Base-by-base conservation (phyloP, 1,284 basidiomycete genomes). In the Abortiporus biennis region DNA sequence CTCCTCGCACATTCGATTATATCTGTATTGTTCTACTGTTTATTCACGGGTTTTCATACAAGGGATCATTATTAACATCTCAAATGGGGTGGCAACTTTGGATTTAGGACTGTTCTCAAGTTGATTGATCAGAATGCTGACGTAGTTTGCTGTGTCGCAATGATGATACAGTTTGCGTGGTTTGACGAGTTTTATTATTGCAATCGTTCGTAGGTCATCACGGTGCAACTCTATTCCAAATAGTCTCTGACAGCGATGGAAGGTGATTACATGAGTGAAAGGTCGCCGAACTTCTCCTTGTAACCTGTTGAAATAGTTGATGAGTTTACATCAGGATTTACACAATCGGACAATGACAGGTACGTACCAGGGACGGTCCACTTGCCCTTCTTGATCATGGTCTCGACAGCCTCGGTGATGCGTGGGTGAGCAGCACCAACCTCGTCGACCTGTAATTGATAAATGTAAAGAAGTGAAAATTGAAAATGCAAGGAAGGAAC, bases 351-450 rank as follows among this genome's bases (percentile, higher is more conserved):
- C 11, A 37, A 9, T 19, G 38, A 16, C 9, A 13, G 21, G 46
- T 1, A 8, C 77, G 54, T 63, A 78, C 91, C 91, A 57, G 93
- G 92, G 45, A 96, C 92, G 61, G 86, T 89, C 88, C 92, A 99
- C 74, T 98, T 98, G 68, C 96, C 96, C 76, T 99, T 96, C 80
- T 90, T 86, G 58, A 98, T 67, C 93, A 98, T 98, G 57, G 82
- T 93, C 73, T 98, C 92, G 54, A 97, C 91, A 37, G 91, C 83
- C 68, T 96, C 83, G 40, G 76, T 70, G 63, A 99, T 86, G 67
- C 93, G 91, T 37, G 96, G 96, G 65, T 94, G 87, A 39, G 96
- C 95, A 51, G 85, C 76, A 54, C 86, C 83, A 55, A 99, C 90
- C 54, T 99, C 96, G 57, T 88, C 84, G 50, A 83, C 73, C 91